Base-by-base conservation (phyloP, 2,329 filamentous ascomycete species). In the Colletotrichum endophyticum region DNA sequence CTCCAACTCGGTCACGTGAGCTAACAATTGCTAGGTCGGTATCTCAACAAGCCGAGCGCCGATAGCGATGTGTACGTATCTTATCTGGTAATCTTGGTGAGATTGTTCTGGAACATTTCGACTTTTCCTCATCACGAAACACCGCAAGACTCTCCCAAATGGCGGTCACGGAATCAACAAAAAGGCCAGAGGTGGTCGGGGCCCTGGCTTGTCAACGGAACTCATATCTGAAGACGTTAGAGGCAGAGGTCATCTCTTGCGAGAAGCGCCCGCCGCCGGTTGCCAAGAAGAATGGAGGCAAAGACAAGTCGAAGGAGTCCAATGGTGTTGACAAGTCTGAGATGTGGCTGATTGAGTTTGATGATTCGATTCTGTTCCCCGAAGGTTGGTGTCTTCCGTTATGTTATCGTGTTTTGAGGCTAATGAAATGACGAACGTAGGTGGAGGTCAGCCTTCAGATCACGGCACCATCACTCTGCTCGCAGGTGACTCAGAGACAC, bases 381-480 rank as follows among this genome's bases (percentile, higher is more conserved):
- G 82, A 84, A 78, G 82, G 82, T 80, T 22, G 34, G 6, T 2
- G 39, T 44, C 19, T 9, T n/a, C 8, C 19, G 39, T 44, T 0
- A 1, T 1, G 0, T 44, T 0, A n/a, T 44, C 0, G 1, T 44
- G 19, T 44, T 0, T 79, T 13, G 34, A 16, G n/a, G 22, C 56
- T 62, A 56, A 63, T 25, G 34, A 6, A 19, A 2, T 5, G 11
- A 13, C 6, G 4, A 5, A 9, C 5, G 6, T 9, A 83, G 82
- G 82, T 9, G 82, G 82, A 9, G 82, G 82, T 2, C 82, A 83
- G 8, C 82, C 82, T n/a, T 81, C 80, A 0, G 82, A 83, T 63
- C 73, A 82, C 19, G 82, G 82, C 16, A 80, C 80, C 8, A 72
- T 83, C 15, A 68, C 72, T 7, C 22, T 44, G 3, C 22, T 70